These are phyloP conservation scores for Aspergillus tanneri DNA, from an alignment of 2,329 filamentous ascomycete genomes.

Conservation along the genomic window DNA sequence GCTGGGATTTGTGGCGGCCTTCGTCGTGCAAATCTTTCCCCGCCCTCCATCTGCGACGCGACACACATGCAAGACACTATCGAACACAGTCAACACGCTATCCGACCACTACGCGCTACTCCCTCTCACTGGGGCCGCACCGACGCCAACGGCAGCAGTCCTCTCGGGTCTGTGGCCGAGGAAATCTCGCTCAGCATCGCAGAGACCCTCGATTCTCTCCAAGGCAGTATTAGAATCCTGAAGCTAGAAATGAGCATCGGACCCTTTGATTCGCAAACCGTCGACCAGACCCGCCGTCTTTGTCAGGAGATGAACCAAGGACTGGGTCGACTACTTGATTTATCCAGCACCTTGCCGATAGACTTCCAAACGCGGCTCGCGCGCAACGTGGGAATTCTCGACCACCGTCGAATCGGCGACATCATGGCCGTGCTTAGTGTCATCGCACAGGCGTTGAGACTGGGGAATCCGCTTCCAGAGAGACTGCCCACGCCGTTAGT, in stretches of 20 bases:
- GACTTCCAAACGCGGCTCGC: slow-evolving; percentile 44
- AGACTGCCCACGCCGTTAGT: slow-evolving; percentile 50
- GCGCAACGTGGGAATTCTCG: slow-evolving; percentile 40
- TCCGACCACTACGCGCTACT: slow-evolving; percentile 53
- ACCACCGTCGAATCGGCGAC: slow-evolving; percentile 49
- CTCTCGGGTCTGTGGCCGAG: slow-evolving; percentile 24
- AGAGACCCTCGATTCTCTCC: slow-evolving; percentile 17
- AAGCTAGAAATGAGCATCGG: slow-evolving; percentile 8
- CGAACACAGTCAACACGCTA: slow-evolving; percentile 44
- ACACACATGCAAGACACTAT: slow-evolving; percentile 48
- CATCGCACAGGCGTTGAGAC: slow-evolving; percentile 50
- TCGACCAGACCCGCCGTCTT: neutral
- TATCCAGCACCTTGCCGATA: slow-evolving; percentile 37
- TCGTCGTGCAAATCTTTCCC: slow-evolving; percentile 50
- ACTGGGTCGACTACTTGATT: slow-evolving; percentile 37
- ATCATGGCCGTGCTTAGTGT: slow-evolving; percentile 53
- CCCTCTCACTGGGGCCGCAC: slow-evolving; percentile 43
- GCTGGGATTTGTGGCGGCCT: slow-evolving; percentile 46
- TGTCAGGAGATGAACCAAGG: slow-evolving; percentile 27
- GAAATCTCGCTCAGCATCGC: slow-evolving; percentile 34
- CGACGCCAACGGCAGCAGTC: slow-evolving; percentile 20
- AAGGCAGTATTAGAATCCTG: slow-evolving; percentile 2
- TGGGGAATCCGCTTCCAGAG: slow-evolving; percentile 50
- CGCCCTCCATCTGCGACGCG: slow-evolving; percentile 48
- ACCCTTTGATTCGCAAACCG: slow-evolving; percentile 3